phyloP scores from a whole-genome alignment of 225 moss, liverwort and hornwort genomes.

The Physcomitrium patens region DNA sequence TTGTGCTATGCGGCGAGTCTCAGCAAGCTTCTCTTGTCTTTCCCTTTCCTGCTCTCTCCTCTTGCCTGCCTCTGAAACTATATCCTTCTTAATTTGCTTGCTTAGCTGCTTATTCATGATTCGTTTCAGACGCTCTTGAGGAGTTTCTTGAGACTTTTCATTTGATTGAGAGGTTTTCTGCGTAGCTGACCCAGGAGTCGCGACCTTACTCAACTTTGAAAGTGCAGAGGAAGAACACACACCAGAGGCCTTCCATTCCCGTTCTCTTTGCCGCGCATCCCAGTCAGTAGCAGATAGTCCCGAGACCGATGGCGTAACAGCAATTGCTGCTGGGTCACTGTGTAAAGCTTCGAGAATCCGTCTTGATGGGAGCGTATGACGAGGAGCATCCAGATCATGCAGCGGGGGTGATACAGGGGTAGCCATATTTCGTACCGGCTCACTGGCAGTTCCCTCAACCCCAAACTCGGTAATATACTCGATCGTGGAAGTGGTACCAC shows the following conservation, averaged over 20 bases:
- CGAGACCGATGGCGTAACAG: slow-evolving; percentile 62
- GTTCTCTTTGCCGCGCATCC: slow-evolving; percentile 76
- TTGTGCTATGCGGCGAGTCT: slow-evolving; percentile 92
- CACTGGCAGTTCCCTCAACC: slow-evolving; percentile 70
- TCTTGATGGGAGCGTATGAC: slow-evolving; percentile 58
- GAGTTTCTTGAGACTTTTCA: slow-evolving; percentile 76
- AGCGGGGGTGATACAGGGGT: slow-evolving; percentile 81
- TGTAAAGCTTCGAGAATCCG: slow-evolving; percentile 97
- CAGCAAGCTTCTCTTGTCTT: slow-evolving; percentile 95
- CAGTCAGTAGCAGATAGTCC: slow-evolving; percentile 65
- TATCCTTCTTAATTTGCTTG: slow-evolving; percentile 99
- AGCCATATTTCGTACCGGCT: slow-evolving; percentile 70
- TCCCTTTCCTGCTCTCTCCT: slow-evolving; percentile 94
- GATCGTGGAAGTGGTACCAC: slow-evolving; percentile 76
- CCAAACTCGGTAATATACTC: slow-evolving; percentile 99
- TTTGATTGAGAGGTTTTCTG: slow-evolving; percentile 67
- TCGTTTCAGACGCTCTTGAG: slow-evolving; percentile 92
- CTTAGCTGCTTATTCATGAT: slow-evolving; percentile 99
- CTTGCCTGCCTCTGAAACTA: slow-evolving; percentile 96
- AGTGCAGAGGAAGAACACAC: slow-evolving; percentile 82
- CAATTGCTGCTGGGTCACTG: slow-evolving; percentile 88
- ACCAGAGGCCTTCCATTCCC: slow-evolving; percentile 49
- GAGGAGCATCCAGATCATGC: slow-evolving; percentile 44
- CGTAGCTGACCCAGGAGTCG: slow-evolving; percentile 45
- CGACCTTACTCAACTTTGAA: slow-evolving; percentile 88